Percentiles rank a stretch among this genome's conserved stretches.
phyloP scores from a whole-genome alignment of 2,329 filamentous ascomycete genomes.

The Monosporascus ibericus region DNA sequence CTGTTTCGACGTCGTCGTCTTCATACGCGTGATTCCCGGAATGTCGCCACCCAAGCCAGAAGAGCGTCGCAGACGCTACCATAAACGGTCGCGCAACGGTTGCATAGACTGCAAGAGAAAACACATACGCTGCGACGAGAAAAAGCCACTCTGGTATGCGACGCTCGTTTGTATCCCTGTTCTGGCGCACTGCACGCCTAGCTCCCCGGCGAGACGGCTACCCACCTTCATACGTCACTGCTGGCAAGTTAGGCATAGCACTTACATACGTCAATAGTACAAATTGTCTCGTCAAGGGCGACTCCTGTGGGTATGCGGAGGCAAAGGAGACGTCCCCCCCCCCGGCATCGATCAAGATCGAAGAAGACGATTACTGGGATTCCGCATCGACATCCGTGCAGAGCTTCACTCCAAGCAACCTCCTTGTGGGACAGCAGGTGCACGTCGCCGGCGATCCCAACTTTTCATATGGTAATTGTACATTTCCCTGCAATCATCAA shows the following conservation, averaged over 20 bases:
- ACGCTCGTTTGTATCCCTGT: conserved; percentile 3
- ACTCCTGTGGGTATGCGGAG: conserved; percentile 17
- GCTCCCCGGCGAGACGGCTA: neutral
- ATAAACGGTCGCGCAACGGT: conserved; percentile 19
- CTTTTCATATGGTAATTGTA: neutral
- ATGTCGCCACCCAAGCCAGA: conserved; percentile 18
- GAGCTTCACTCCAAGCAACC: neutral
- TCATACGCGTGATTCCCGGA: neutral
- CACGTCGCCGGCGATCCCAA: neutral
- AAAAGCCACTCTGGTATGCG: conserved; percentile 20
- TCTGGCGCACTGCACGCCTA: neutral
- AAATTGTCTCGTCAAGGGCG: conserved; percentile 19
- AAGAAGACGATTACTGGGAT: neutral
- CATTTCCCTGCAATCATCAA: neutral
- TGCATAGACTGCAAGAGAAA: conserved; percentile 19
- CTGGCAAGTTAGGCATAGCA: neutral
- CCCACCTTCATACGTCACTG: neutral
- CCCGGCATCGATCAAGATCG: neutral
- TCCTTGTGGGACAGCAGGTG: neutral
- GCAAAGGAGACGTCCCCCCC: conserved; percentile 6
- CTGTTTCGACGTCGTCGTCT: too few species aligned
- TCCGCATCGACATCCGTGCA: neutral
- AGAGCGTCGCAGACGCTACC: conserved; percentile 16
- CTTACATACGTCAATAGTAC: conserved; percentile 12
- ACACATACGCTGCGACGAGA: conserved; percentile 20